phyloP scores from a whole-genome alignment of 768 basidiomycete genomes.

The Agaricus subrufescens region DNA sequence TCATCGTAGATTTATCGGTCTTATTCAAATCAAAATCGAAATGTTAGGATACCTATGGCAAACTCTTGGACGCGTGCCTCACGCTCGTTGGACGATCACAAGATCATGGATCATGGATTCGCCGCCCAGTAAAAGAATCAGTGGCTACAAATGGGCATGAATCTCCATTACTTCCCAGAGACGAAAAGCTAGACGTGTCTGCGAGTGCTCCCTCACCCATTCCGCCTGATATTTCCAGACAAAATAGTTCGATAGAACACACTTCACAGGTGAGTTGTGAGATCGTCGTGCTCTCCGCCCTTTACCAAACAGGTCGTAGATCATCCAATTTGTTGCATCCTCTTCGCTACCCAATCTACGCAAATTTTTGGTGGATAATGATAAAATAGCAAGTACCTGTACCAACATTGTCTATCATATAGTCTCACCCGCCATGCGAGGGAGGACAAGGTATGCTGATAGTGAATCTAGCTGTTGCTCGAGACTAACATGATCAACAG shows the following conservation, averaged over 20 bases:
- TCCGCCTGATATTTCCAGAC: slow-evolving; percentile 23
- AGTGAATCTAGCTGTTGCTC: background rate
- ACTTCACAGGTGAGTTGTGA: slow-evolving; percentile 37
- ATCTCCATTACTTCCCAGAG: slow-evolving; percentile 52
- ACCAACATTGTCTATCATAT: slow-evolving; percentile 83
- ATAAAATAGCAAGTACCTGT: slow-evolving; percentile 76
- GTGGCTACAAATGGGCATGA: slow-evolving; percentile 61
- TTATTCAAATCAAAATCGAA: background rate
- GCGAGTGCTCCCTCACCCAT: slow-evolving; percentile 36
- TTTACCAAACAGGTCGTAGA: slow-evolving; percentile 34
- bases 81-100: slow-evolving; percentile 66
- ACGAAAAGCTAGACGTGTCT: slow-evolving; percentile 55
- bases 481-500: slow-evolving; percentile 24
- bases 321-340: slow-evolving; percentile 66
- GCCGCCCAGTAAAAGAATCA: slow-evolving; percentile 61
- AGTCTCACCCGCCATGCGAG: slow-evolving; percentile 75
- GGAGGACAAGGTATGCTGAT: slow-evolving; percentile 57
- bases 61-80: slow-evolving; percentile 78
- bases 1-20: background rate
- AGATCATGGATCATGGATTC: slow-evolving; percentile 79
- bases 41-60: slow-evolving; percentile 73
- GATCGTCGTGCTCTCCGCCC: background rate
- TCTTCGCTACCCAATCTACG: slow-evolving; percentile 71
- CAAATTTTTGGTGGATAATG: slow-evolving; percentile 76
- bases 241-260: slow-evolving; percentile 34